phyloP scores from a whole-genome alignment of 805 yeast genomes.

The Alloascoidea africana region DNA sequence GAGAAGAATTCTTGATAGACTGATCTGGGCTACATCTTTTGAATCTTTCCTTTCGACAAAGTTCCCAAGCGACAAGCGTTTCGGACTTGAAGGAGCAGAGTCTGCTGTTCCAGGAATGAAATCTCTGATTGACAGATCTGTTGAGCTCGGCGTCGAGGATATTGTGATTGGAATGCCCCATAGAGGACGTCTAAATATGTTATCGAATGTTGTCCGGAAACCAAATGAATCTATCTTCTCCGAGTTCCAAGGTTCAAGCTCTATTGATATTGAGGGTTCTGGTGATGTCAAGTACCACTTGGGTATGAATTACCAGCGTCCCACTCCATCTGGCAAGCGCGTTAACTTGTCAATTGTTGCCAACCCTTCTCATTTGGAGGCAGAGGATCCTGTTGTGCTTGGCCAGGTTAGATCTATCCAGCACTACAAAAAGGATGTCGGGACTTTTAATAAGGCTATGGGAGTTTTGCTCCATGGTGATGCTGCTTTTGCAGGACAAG shows the following conservation, averaged over 20 bases:
- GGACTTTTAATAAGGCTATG: slow-evolving; percentile 73
- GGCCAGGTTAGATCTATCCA: slow-evolving; percentile 96
- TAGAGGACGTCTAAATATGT: slow-evolving; percentile 96
- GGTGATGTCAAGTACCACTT: slow-evolving; percentile 98
- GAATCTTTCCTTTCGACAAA: slow-evolving; percentile 88
- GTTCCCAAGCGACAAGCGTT: slow-evolving; percentile 97
- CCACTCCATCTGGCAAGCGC: slow-evolving; percentile 95
- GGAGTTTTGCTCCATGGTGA: slow-evolving; percentile 95
- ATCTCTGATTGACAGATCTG: slow-evolving; percentile 86
- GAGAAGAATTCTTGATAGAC: slow-evolving; percentile 89
- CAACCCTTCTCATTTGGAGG: slow-evolving; percentile 97
- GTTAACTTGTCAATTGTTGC: slow-evolving; percentile 95
- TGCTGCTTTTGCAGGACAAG: slow-evolving; percentile 98
- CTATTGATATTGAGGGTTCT: slow-evolving; percentile 89
- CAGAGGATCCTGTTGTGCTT: slow-evolving; percentile 96
- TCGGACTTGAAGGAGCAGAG: slow-evolving; percentile 98
- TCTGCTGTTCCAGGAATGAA: slow-evolving; percentile 94
- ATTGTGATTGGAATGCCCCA: slow-evolving; percentile 99
- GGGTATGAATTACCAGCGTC: slow-evolving; percentile 98
- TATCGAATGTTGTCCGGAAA: slow-evolving; percentile 95
- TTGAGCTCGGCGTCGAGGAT: slow-evolving; percentile 86
- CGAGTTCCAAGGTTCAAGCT: slow-evolving; percentile 85
- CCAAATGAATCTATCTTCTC: slow-evolving; percentile 96
- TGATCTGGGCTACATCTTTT: slow-evolving; percentile 92
- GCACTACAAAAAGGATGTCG: slow-evolving; percentile 80